Evolutionary conservation across 2,329 filamentous ascomycete genomes (phyloP), one percentile per base, ranked within the genome.

Genomic region (Emergomyces pasteurianus): DNA sequence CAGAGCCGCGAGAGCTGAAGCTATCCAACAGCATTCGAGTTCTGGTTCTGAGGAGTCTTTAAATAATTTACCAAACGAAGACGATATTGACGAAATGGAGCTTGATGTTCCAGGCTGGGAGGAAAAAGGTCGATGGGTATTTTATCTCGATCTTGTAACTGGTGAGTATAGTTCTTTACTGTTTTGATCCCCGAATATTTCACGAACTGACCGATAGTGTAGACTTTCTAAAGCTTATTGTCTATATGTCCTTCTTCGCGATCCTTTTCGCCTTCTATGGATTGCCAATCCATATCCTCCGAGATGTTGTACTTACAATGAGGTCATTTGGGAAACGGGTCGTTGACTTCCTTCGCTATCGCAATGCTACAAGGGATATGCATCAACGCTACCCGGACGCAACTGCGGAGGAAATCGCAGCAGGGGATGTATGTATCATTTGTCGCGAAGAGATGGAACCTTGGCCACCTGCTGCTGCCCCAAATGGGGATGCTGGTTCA

Each of bases 101-200:
- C 87, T 94, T 59, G 94, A 99, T 72, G 90, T 96, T 23, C 89
- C 92, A 3, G 94, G 92, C 10, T 99, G 94, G 94, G 91, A 96
- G 70, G 86, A 90, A 63, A 99, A 97, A 78, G 90, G 94, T 43
- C 88, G 94, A 67, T 97, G 89, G 83, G 81, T 96, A 16, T 85
- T 99, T 67, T 91, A 87, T 69, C 80, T 97, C 62, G 92, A 99
- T 72, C 82, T 99, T 21, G 73, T 88, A 50, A 90, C 88, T 56
- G 88, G 88, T 90, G 79, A 74, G 83, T 68, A 31, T 21, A 4
- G 21, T n/a, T 12, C 18, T 21, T 8, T 34, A 14, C 23, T 28
- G 12, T 49, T n/a, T 43, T 52, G 12, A 14, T 43, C 21, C n/a
- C 46, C 58, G 34, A 59, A 7, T 4, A 28, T 21, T 58, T n/a